These are phyloP conservation scores for Raddia guianensis DNA, from an alignment of 176 grass and related monocot genomes.

Conservation along the genomic window DNA sequence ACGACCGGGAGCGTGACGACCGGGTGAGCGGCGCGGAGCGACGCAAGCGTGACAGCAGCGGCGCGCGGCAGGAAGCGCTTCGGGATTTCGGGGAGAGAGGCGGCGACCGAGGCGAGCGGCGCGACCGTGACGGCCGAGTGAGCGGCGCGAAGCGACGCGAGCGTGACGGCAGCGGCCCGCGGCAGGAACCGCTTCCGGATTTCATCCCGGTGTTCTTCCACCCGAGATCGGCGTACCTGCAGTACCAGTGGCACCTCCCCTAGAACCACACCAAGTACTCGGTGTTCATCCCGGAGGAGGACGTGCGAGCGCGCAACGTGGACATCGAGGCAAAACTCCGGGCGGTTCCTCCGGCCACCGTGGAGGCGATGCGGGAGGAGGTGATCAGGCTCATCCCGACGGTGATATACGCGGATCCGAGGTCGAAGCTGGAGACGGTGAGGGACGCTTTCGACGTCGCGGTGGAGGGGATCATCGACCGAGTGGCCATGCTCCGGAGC, in stretches of 20 bases:
- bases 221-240: conserved; percentile 41
- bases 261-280: conserved; percentile 40
- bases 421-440: conserved; percentile 39
- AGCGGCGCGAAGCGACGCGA: no score
- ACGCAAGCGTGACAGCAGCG: no score
- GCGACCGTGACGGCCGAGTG: no score
- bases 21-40: no score
- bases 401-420: conserved; percentile 49
- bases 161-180: no score
- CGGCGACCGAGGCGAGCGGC: no score
- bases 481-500: neutral
- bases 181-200: no score
- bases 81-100: no score
- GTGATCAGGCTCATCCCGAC: conserved; percentile 49
- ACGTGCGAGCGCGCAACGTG: conserved; percentile 44
- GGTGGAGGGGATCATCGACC: conserved; percentile 38
- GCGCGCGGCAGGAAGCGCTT: no score
- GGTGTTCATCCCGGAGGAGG: conserved; percentile 47
- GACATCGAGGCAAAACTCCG: conserved; percentile 52
- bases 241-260: conserved; percentile 57
- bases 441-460: conserved; percentile 60
- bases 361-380: conserved; percentile 46
- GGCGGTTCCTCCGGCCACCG: conserved; percentile 30
- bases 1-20: no score
- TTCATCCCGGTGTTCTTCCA: conserved; percentile 68